Conservation (phyloP, 352 stramenopile genomes). For the Globisporangium okanoganense region DNA sequence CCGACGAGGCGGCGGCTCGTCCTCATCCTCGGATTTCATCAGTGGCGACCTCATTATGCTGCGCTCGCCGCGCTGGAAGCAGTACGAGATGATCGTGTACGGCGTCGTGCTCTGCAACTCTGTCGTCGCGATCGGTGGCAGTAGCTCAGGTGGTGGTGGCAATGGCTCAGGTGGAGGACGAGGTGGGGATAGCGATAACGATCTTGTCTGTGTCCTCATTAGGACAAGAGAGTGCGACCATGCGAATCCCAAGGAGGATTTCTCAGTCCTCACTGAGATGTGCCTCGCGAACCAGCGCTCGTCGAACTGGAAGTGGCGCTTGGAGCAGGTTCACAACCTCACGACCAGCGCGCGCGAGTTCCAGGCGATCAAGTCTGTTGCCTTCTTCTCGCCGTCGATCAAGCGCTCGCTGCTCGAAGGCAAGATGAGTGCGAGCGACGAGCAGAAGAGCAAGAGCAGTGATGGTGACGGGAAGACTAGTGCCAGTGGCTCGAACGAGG, state of each 20-base stretch:
- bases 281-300: constrained; percentile 64
- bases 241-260: constrained; percentile 24
- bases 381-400: constrained; percentile 46
- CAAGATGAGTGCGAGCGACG: constrained; percentile 24
- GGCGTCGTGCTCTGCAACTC: constrained; percentile 73
- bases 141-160: constrained; percentile 2
- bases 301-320: constrained; percentile 52
- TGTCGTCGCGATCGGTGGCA: constrained; percentile 36
- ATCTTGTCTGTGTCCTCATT: constrained; percentile 64
- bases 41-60: constrained; percentile 62
- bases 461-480: not conserved
- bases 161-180: not conserved
- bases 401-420: constrained; percentile 49
- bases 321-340: constrained; percentile 70
- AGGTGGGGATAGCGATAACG: constrained; percentile 19
- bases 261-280: constrained; percentile 53
- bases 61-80: constrained; percentile 58
- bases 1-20: constrained; percentile 10
- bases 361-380: constrained; percentile 66
- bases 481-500: constrained; percentile 5
- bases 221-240: constrained; percentile 32
- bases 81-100: constrained; percentile 49
- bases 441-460: not conserved
- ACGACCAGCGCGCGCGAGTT: constrained; percentile 79
- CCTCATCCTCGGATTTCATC: constrained; percentile 34